Evolutionary conservation across 768 basidiomycete species (phyloP).

Genomic region (Amylocystis lapponica): DNA sequence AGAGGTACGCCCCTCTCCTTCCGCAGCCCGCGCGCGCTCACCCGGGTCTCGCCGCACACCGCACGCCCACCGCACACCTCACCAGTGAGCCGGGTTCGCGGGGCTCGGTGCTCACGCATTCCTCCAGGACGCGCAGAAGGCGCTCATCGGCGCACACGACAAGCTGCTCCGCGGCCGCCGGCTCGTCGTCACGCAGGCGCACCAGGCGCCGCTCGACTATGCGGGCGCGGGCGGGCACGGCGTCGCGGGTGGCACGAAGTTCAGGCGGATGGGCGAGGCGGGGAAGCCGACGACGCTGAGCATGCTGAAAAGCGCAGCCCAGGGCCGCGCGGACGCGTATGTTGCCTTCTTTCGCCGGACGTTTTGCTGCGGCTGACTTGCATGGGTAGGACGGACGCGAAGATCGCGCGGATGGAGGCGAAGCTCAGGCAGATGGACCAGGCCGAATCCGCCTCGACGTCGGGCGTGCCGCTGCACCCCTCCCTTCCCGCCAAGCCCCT

Average conservation of each 20-base stretch:
- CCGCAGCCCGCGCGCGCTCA: constrained; percentile 33
- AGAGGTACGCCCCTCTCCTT: constrained; percentile 55
- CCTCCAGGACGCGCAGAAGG: constrained; percentile 79
- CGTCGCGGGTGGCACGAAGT: constrained; percentile 15
- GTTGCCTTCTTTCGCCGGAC: not conserved
- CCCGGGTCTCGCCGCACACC: constrained; percentile 35
- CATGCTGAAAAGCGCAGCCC: constrained; percentile 68
- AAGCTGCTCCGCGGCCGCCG: constrained; percentile 84
- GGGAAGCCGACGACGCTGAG: constrained; percentile 82
- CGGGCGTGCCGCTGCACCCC: constrained; percentile 12
- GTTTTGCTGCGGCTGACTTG: not conserved
- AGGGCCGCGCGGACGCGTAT: constrained; percentile 43
- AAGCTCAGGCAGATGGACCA: constrained; percentile 79
- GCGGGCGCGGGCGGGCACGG: constrained; percentile 9
- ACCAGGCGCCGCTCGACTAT: constrained; percentile 61
- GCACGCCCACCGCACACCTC: constrained; percentile 9
- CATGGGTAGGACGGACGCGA: constrained; percentile 61
- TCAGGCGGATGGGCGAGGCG: constrained; percentile 47
- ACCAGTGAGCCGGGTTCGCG: not conserved
- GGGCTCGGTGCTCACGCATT: constrained; percentile 1
- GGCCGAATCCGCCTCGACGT: constrained; percentile 10
- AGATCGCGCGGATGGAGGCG: constrained; percentile 95
- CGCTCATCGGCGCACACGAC: constrained; percentile 66
- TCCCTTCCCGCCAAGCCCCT: constrained; percentile 28
- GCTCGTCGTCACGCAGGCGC: constrained; percentile 86